These are phyloP conservation scores for Geoglossum cookeanum DNA, from an alignment of 2,329 filamentous ascomycete species.

Conservation along the genomic window DNA sequence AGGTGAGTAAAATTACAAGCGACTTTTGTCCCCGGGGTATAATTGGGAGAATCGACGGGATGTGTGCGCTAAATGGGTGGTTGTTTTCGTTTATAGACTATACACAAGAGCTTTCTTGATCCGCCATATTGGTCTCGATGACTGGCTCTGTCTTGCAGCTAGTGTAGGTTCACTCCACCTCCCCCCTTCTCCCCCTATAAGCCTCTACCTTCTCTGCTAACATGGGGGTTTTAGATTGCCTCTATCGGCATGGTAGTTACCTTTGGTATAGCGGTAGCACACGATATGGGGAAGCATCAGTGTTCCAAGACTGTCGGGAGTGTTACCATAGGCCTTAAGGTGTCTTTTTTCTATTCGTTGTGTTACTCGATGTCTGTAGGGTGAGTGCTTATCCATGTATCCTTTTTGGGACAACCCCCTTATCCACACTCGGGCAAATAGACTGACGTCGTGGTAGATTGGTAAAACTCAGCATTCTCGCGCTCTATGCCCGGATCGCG, in stretches of 20 bases:
- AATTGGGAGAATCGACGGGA: neutral
- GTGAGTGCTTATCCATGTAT: neutral
- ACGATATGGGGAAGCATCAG: conserved; percentile 8
- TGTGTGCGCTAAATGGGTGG: neutral
- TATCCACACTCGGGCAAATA: neutral
- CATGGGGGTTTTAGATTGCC: neutral
- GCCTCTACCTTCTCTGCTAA: neutral
- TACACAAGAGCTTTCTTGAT: neutral
- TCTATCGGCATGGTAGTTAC: conserved; percentile 3
- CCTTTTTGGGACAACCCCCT: neutral
- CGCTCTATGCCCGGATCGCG: conserved; percentile 8
- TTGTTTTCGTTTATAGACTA: neutral
- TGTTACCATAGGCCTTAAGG: neutral
- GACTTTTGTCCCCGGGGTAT: neutral
- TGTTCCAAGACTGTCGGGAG: neutral
- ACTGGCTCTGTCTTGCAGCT: neutral
- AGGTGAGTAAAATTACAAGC: neutral
- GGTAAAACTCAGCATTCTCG: conserved; percentile 8
- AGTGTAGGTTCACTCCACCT: neutral
- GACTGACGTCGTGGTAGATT: neutral
- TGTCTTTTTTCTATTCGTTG: neutral
- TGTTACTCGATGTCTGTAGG: neutral
- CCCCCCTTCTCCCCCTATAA: too few species aligned
- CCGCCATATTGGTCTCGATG: neutral
- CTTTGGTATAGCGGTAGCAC: conserved; percentile 5